Conservation (phyloP, 352 stramenopile genomes). For the Elongisporangium senticosum region DNA sequence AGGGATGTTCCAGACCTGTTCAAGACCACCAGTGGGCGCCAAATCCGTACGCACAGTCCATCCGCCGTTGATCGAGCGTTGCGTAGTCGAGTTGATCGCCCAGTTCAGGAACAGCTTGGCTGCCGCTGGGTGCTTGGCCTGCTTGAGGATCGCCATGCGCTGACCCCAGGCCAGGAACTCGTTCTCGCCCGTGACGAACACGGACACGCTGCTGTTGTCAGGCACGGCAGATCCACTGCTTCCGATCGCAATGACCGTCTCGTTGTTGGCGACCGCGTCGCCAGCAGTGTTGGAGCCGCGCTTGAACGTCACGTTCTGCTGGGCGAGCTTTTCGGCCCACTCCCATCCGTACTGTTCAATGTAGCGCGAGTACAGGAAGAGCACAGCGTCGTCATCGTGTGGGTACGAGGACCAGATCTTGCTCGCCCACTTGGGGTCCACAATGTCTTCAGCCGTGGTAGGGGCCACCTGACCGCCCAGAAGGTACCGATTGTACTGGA, state of each 20-base stretch:
- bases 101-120: conserved; percentile 62
- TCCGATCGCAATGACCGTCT: conserved; percentile 24
- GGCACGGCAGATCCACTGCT: conserved; percentile 5
- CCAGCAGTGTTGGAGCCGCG: conserved; percentile 25
- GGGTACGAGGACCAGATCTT: conserved; percentile 43
- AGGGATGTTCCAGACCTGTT: conserved; percentile 24
- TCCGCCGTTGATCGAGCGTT: too few relatives aligned
- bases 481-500: conserved; percentile 20
- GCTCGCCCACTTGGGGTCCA: conserved; percentile 23
- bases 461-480: conserved; percentile 14
- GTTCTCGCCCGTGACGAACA: conserved; percentile 17
- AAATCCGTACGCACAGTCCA: conserved; percentile 33
- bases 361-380: conserved; percentile 42
- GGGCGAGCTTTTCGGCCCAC: conserved; percentile 34
- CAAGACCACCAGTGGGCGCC: conserved; percentile 15
- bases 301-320: conserved; percentile 30
- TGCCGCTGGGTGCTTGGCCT: conserved; percentile 39
- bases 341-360: conserved; percentile 50
- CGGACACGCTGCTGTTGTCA: conserved; percentile 9
- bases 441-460: conserved; percentile 20
- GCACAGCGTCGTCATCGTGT: conserved; percentile 37
- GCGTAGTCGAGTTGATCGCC: conserved; percentile 9
- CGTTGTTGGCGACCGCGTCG: conserved; percentile 17
- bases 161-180: conserved; percentile 42
- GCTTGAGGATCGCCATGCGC: conserved; percentile 49